Evolutionary conservation across 352 stramenopile species (phyloP).

Genomic region (Phytophthora hibernalis): DNA sequence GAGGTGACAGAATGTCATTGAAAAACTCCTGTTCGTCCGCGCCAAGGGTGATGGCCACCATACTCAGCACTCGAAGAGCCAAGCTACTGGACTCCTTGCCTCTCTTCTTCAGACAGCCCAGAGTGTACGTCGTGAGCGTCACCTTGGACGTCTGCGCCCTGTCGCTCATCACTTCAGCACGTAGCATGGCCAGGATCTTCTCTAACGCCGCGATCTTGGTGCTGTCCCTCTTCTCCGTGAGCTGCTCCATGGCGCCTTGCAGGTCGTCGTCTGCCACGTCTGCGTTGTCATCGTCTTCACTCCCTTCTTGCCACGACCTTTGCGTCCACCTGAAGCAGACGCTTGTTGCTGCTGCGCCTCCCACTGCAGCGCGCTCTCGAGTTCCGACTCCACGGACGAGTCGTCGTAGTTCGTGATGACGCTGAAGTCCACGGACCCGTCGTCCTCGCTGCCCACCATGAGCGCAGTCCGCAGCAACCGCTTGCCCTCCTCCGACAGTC

Average conservation of each 20-base stretch:
- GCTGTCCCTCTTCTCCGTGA: conserved; percentile 70
- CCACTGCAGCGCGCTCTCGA: conserved; percentile 63
- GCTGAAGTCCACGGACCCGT: conserved; percentile 41
- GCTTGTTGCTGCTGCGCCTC: conserved; percentile 39
- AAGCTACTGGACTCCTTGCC: conserved; percentile 58
- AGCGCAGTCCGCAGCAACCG: conserved; percentile 60
- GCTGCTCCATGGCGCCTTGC: conserved; percentile 59
- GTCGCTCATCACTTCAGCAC: conserved; percentile 47
- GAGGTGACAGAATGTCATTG: conserved; percentile 46
- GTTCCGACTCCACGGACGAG: conserved; percentile 65
- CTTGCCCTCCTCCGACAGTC: conserved; percentile 59
- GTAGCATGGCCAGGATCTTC: conserved; percentile 59
- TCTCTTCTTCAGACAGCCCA: conserved; percentile 67
- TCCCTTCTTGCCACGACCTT: conserved; percentile 41
- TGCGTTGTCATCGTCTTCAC: conserved; percentile 39
- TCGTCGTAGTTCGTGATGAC: conserved; percentile 43
- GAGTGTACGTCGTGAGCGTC: conserved; percentile 46
- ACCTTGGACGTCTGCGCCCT: conserved; percentile 47
- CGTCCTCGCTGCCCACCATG: conserved; percentile 45
- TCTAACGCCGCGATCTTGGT: conserved; percentile 64
- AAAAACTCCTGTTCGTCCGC: conserved; percentile 62
- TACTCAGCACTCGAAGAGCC: conserved; percentile 51
- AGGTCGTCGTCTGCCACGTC: conserved; percentile 43
- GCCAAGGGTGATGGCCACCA: conserved; percentile 66
- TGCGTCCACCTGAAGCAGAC: conserved; percentile 18